Percentiles rank a stretch among this genome's conserved stretches.
Evolutionary conservation across 345 rosid species (phyloP).

Genomic region (Diplotaxis tenuifolia): DNA sequence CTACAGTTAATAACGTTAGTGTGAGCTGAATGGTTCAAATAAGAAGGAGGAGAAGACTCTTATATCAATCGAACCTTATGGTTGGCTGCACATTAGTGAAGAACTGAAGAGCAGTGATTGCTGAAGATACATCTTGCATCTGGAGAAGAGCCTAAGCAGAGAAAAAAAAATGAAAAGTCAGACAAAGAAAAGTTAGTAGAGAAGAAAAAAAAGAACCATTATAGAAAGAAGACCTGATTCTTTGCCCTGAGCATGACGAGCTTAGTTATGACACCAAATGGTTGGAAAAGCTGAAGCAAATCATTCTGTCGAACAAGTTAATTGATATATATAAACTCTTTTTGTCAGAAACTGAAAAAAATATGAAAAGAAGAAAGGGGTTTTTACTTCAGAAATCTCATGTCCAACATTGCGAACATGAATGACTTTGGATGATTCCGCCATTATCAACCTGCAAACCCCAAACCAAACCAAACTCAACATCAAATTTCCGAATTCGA

Average conservation of each 20-base stretch:
- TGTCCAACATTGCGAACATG: slow-evolving; percentile 98
- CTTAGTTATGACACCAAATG: slow-evolving; percentile 95
- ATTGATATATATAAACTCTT: background rate
- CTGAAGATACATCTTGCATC: slow-evolving; percentile 94
- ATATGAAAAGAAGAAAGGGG: background rate
- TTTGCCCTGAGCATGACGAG: slow-evolving; percentile 99
- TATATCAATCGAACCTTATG: slow-evolving; percentile 48
- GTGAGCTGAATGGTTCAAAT: background rate
- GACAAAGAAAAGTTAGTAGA: background rate
- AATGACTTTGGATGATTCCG: slow-evolving; percentile 93
- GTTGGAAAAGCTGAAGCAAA: slow-evolving; percentile 95
- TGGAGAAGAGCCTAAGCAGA: slow-evolving; percentile 83
- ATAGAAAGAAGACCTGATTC: slow-evolving; percentile 62
- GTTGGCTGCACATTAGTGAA: slow-evolving; percentile 83
- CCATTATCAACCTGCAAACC: slow-evolving; percentile 45
- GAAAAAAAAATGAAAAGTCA: background rate
- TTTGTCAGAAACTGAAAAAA: background rate
- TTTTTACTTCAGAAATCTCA: slow-evolving; percentile 85
- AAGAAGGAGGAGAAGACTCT: background rate
- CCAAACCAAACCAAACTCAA: background rate
- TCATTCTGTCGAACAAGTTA: slow-evolving; percentile 62
- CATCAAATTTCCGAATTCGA: background rate
- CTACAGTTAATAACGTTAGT: slow-evolving; percentile 33
- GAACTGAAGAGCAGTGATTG: slow-evolving; percentile 76
- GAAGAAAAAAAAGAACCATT: background rate